Evolutionary conservation across 2,329 filamentous ascomycete species (phyloP), one percentile per base, ranked within the genome.

Genomic region (Alternaria triticina): DNA sequence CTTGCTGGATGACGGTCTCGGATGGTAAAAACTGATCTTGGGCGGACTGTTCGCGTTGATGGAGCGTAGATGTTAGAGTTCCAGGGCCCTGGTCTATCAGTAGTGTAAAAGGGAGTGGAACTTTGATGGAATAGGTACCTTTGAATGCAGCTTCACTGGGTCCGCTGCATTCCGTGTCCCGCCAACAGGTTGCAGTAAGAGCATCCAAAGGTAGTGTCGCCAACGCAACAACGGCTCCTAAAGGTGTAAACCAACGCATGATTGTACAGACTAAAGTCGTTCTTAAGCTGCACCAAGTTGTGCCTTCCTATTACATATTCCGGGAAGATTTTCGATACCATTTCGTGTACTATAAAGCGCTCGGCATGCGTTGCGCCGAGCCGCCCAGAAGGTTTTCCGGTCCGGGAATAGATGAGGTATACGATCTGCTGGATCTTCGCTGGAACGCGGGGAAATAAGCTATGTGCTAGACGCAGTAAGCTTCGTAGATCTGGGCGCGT

Each of bases 61-160:
- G 87, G 87, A 1, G 87, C 84, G 67, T 84, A 88, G 52, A 87
- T 89, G 68, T 87, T 85, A 1, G 81, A 74, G 30, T 90, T 84
- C 88, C 88, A 90, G 15, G 77, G 76, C 1, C 88, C 88, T 3
- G 6, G 2, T 17, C 2, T 12, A 54, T 30, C 4, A 22, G 45
- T 9, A 20, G 36, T n/a, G 22, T 7, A 28, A 47, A 23, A 23
- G 6, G 3, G 17, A 51, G 22, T 5, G n/a, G 0, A 25, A 27
- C 20, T 25, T 27, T n/a, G 4, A 47, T 25, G 2, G 2, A 40
- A 40, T 20, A 15, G 13, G 22, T 47, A 66, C 68, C 68, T 55
- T 54, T 81, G 64, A 89, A 90, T 0, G 87, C 82, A 7, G 84
- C 73, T 6, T 83, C 74, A 10, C 73, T 72, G 4, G 86, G 83